Evolutionary conservation across 1,284 basidiomycete genomes (phyloP), one percentile per base, ranked within the genome.

Genomic region (Marasmius oreades): DNA sequence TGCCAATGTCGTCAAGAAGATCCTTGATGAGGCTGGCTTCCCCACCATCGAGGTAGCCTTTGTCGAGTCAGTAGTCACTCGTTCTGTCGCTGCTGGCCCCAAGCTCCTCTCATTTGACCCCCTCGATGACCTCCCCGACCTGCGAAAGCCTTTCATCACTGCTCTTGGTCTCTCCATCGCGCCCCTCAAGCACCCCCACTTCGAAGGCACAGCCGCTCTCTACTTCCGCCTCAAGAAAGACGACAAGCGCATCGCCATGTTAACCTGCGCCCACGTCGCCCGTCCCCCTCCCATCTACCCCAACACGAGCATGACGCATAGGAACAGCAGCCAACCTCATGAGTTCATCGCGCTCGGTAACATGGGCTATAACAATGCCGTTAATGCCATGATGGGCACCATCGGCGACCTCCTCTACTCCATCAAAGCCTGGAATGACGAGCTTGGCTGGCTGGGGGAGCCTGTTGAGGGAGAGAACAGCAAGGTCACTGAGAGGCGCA

Each of bases 261-360:
- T 69, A 31, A 68, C 67, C 6, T 62, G 62, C 22, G 55, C 64
- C 22, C 67, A 69, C 53, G 61, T 69, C 53, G 24, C 67, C 55
- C 59, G 70, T 55, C 55, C 56, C 14, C 62, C 62, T 16, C 53
- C 62, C 39, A 54, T 56, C 24, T 52, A 63, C 1, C 6, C 51
- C 11, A 73, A 71, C 61, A 43, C 56, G 46, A 50, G 52, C 51
- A 63, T 59, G 53, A 12, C 51, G 47, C 55, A 44, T 60, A 56
- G 42, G 14, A 28, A 63, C 56, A 22, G n/a, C 54, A 60, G 61
- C 51, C 46, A 55, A 55, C 55, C 56, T 48, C 57, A 47, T 47
- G 20, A 42, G 11, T 66, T 70, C 62, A 28, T 68, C 55, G 52
- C 69, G 22, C 57, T 69, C 12, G 62, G 67, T 24, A 60, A 62